Base-by-base conservation (phyloP, 2,329 filamentous ascomycete genomes). In the Fusarium camptoceras region DNA sequence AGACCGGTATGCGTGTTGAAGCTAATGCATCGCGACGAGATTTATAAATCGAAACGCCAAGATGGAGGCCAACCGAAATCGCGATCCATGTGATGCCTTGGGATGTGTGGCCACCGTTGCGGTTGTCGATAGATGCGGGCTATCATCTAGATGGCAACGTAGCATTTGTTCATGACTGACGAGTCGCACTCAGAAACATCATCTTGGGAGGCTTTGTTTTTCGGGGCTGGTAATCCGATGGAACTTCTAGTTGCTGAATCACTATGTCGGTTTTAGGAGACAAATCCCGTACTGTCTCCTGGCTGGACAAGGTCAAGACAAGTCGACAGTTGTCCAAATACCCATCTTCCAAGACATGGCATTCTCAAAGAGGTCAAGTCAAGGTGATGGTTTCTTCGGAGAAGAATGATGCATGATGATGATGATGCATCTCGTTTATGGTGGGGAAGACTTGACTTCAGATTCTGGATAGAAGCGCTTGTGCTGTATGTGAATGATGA, bases 1-100 rank as follows among this genome's bases (percentile, higher is more conserved):
- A 46, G 37, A 27, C 61, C 44, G 49, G 55, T 71, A 50, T 64
- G 55, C 44, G 46, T 44, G 37, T 41, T 61, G 39, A 46, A 58
- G 43, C 54, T 54, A 56, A 62, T 65, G 64, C 27, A 63, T 57
- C 49, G 55, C 51, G 66, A 60, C 44, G 54, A 63, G 51, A 47
- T 56, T 54, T 67, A 24, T 43, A 47, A 55, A 59, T 70, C 51
- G 63, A 71, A 64, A 50, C 30, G 63, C 48, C 55, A 63, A 71
- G 67, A 46, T 28, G 24, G 49, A 27, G 55, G 59, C 41, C 39
- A 41, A 55, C 22, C 25, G 34, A 54, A 55, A 68, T 55, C 57
- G 47, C 25, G 49, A 55, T 60, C 44, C 67, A 60, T 57, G 67
- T 57, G 54, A 71, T 49, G 42, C 43, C 37, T 50, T 28, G 58